phyloP scores from a whole-genome alignment of 2,329 filamentous ascomycete species.

The Cladobotryum protrusum region DNA sequence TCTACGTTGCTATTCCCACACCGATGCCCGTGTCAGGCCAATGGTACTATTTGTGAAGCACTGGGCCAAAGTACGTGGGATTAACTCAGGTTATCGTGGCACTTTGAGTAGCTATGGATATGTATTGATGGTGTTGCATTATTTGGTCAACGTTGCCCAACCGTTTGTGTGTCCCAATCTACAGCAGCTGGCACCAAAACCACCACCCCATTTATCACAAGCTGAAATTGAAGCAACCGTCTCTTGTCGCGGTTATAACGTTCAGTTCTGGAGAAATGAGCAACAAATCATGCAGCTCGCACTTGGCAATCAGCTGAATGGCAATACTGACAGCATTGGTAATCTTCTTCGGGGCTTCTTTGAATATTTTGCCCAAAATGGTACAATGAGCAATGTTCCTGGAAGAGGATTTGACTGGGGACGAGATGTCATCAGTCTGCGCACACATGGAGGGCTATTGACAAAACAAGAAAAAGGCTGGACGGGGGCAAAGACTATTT shows the following conservation, averaged over 20 bases:
- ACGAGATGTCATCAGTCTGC: slow-evolving; percentile 70
- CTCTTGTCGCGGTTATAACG: slow-evolving; percentile 57
- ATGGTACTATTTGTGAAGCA: slow-evolving; percentile 84
- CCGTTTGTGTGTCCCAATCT: slow-evolving; percentile 84
- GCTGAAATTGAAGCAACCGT: slow-evolving; percentile 17
- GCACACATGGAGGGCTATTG: slow-evolving; percentile 62
- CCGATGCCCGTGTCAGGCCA: slow-evolving; percentile 68
- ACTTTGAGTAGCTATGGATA: slow-evolving; percentile 88
- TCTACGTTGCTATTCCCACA: slow-evolving; percentile 74
- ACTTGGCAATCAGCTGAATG: slow-evolving; percentile 50
- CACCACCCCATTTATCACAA: slow-evolving; percentile 26
- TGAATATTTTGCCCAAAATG: slow-evolving; percentile 69
- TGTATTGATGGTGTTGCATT: slow-evolving; percentile 87
- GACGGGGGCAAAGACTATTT: slow-evolving; percentile 71
- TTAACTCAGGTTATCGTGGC: slow-evolving; percentile 81
- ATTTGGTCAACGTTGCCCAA: slow-evolving; percentile 72
- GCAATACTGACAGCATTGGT: slow-evolving; percentile 65
- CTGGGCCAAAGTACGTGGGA: slow-evolving; percentile 79
- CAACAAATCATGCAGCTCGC: slow-evolving; percentile 59
- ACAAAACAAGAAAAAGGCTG: slow-evolving; percentile 76
- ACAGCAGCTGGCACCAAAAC: slow-evolving; percentile 50
- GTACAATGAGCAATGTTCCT: slow-evolving; percentile 43
- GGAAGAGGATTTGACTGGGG: slow-evolving; percentile 71
- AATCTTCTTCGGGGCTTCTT: slow-evolving; percentile 77
- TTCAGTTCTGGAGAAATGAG: slow-evolving; percentile 76